These are phyloP conservation scores for Eucalyptus brandiana DNA, from an alignment of 345 rosid species.

Conservation along the genomic window DNA sequence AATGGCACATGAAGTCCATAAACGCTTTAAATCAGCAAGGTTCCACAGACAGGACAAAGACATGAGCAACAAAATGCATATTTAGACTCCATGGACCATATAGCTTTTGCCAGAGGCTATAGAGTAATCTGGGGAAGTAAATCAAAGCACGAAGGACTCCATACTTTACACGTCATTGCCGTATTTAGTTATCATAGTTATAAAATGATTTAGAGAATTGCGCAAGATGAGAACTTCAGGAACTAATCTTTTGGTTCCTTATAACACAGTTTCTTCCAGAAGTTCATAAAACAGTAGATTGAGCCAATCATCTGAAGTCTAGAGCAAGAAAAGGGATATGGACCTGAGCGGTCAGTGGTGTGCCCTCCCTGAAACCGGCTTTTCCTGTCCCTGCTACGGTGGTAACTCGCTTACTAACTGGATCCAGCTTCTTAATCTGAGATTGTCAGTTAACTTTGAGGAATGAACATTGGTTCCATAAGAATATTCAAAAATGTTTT, in stretches of 20 bases:
- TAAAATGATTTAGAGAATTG: not conserved
- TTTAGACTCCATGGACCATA: not conserved
- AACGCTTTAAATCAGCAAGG: not conserved
- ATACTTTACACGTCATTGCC: not conserved
- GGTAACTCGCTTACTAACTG: constrained; percentile 52
- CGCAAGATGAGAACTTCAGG: not conserved
- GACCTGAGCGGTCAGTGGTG: constrained; percentile 63
- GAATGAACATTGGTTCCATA: not conserved
- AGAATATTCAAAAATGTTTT: not conserved
- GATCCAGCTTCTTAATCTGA: constrained; percentile 87
- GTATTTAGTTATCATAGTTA: not conserved
- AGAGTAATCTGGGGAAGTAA: not conserved
- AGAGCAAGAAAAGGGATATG: not conserved
- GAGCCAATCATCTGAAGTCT: not conserved
- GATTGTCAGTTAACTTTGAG: not conserved
- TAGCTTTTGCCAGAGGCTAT: not conserved
- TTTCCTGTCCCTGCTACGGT: constrained; percentile 91
- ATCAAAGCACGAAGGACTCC: not conserved
- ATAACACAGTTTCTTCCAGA: not conserved
- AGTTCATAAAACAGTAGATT: not conserved
- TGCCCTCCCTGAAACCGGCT: constrained; percentile 91
- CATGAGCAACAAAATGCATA: not conserved
- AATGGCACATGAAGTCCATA: not conserved
- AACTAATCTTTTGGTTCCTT: not conserved
- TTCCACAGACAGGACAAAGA: not conserved